phyloP scores from a whole-genome alignment of 345 rosid species.

The Ceriops decandra region DNA sequence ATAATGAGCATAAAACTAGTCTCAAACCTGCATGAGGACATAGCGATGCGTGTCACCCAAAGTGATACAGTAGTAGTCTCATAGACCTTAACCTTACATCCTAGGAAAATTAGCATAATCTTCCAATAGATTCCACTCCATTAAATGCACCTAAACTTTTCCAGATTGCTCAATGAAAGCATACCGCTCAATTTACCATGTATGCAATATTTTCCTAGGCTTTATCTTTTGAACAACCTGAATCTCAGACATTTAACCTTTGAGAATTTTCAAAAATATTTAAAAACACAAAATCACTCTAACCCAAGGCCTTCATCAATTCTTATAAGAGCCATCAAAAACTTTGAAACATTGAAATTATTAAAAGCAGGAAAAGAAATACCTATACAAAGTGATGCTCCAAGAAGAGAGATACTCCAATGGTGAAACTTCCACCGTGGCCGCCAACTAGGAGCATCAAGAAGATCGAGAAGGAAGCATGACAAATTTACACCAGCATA shows the following conservation, averaged over 20 bases:
- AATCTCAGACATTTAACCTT: neutral
- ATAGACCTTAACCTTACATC: too few relatives aligned
- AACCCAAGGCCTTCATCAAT: neutral
- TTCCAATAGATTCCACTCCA: too few relatives aligned
- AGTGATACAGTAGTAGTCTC: too few relatives aligned
- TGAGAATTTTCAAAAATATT: neutral
- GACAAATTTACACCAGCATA: conserved; percentile 97
- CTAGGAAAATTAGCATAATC: too few relatives aligned
- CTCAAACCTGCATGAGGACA: too few relatives aligned
- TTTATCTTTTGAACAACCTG: too few relatives aligned
- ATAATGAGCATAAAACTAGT: too few relatives aligned
- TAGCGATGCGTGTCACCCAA: too few relatives aligned
- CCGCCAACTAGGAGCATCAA: conserved; percentile 99
- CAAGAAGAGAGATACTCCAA: conserved; percentile 95
- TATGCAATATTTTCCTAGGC: too few relatives aligned
- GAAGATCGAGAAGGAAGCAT: conserved; percentile 98
- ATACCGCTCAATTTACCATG: too few relatives aligned
- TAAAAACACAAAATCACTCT: neutral
- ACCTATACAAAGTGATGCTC: conserved; percentile 88
- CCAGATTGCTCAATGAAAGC: too few relatives aligned
- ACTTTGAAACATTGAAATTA: neutral
- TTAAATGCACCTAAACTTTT: too few relatives aligned
- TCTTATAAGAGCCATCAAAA: neutral
- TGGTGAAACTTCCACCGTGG: conserved; percentile 99
- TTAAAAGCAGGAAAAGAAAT: conserved; percentile 18